Evolutionary conservation across 2,329 filamentous ascomycete species (phyloP).

Genomic region (Penicillium glabrum): DNA sequence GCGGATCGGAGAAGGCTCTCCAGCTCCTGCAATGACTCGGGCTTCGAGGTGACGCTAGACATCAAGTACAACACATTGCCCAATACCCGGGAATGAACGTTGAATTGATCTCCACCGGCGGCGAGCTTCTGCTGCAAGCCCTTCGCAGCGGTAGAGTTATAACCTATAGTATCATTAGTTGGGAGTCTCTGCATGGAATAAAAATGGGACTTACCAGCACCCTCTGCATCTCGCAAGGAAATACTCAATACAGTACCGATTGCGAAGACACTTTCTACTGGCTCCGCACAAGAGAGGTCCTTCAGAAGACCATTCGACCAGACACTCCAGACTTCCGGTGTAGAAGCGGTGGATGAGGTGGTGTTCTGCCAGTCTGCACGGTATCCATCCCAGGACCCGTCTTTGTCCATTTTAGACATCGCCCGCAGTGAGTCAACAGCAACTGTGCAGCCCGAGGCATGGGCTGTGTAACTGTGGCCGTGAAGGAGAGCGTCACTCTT

Average conservation of each 20-base stretch:
- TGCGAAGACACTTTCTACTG: conserved; percentile 67
- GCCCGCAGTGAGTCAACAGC: conserved; percentile 65
- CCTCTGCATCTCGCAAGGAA: conserved; percentile 50
- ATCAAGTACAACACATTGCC: conserved; percentile 64
- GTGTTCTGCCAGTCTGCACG: conserved; percentile 49
- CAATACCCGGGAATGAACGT: conserved; percentile 59
- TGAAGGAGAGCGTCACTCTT: conserved; percentile 80
- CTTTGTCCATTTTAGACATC: conserved; percentile 59
- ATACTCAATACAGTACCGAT: conserved; percentile 75
- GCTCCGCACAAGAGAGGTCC: conserved; percentile 55
- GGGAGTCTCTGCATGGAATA: not conserved
- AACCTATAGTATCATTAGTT: conserved; percentile 42
- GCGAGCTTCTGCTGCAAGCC: conserved; percentile 54
- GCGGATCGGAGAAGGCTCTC: conserved; percentile 42
- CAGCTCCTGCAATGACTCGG: conserved; percentile 42
- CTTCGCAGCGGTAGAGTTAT: conserved; percentile 57
- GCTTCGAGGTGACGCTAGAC: conserved; percentile 54
- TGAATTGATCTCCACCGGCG: conserved; percentile 38
- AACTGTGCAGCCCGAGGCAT: conserved; percentile 77
- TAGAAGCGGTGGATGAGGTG: not conserved
- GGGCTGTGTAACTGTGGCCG: conserved; percentile 84
- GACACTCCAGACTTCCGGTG: conserved; percentile 60
- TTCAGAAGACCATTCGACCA: conserved; percentile 66
- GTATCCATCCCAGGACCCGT: conserved; percentile 58
- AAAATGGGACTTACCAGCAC: conserved; percentile 40